These are phyloP conservation scores for Capronia coronata DNA, from an alignment of 2,329 filamentous ascomycete species.

Conservation along the genomic window DNA sequence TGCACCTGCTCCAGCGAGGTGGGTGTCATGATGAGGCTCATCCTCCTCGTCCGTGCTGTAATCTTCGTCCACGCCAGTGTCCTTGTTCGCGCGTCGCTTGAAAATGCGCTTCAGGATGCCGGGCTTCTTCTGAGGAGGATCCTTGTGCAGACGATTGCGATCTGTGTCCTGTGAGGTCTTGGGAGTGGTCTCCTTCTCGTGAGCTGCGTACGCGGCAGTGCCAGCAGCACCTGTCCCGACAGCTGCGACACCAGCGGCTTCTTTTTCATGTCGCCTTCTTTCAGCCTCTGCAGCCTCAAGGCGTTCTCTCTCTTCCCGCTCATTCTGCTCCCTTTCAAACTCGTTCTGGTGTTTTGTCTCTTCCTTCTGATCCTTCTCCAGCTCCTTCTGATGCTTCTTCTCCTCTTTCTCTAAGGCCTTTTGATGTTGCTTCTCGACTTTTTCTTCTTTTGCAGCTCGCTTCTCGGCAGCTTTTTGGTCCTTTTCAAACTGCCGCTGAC, in stretches of 20 bases:
- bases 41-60: conserved; percentile 26
- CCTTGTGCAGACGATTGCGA: conserved; percentile 21
- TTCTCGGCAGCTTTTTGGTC: conserved; percentile 22
- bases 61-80: conserved; percentile 26
- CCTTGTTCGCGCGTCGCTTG: conserved; percentile 28
- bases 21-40: conserved; percentile 4
- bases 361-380: conserved; percentile 18
- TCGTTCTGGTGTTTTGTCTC: conserved; percentile 15
- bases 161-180: conserved; percentile 14
- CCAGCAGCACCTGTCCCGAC: conserved; percentile 10
- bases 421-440: conserved; percentile 15
- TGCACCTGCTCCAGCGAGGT: conserved; percentile 8
- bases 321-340: conserved; percentile 17
- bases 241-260: conserved; percentile 13
- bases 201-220: conserved; percentile 13
- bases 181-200: conserved; percentile 12
- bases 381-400: conserved; percentile 12
- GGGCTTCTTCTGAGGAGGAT: conserved; percentile 24
- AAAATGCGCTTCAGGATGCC: conserved; percentile 27
- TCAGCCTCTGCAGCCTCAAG: conserved; percentile 7
- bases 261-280: conserved; percentile 12
- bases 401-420: conserved; percentile 15
- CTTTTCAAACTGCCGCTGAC: conserved; percentile 20
- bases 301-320: conserved; percentile 11
- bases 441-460: conserved; percentile 16